phyloP scores from a whole-genome alignment of 139 green algal species.

The Limnomonas spitsbergensis region DNA sequence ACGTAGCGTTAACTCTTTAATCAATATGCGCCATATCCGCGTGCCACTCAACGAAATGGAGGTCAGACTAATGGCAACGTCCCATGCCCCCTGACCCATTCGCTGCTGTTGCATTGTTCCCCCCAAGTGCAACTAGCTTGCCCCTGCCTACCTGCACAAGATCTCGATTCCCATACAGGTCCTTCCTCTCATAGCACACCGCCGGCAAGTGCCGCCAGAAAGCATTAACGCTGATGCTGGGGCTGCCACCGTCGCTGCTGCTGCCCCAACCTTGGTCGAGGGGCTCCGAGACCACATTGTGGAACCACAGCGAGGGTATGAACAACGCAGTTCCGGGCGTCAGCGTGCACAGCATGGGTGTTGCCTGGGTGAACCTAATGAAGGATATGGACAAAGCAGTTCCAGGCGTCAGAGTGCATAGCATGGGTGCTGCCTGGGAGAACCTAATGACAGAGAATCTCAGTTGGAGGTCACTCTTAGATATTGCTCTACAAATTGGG shows the following conservation, averaged over 20 bases:
- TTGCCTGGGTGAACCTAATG: conserved; percentile 5
- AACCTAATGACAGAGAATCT: conserved; percentile 32
- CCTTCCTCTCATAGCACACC: conserved; percentile 49
- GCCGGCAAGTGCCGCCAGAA: conserved; percentile 47
- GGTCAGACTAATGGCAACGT: too few species aligned
- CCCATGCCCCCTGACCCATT: too few species aligned
- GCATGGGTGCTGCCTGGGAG: conserved; percentile 19
- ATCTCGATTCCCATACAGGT: conserved; percentile 67
- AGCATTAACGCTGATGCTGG: conserved; percentile 53
- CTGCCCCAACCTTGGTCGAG: background rate
- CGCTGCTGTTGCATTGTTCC: too few species aligned
- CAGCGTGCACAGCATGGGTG: conserved; percentile 39
- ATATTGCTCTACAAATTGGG: too few species aligned
- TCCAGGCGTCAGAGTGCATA: conserved; percentile 40
- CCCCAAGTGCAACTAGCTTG: background rate
- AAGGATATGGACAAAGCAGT: conserved; percentile 58
- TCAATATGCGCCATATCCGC: too few species aligned
- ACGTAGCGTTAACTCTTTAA: too few species aligned
- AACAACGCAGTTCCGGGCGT: conserved; percentile 52
- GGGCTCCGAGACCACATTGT: conserved; percentile 39
- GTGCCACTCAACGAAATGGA: too few species aligned
- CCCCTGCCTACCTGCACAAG: conserved; percentile 29
- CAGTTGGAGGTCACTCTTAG: background rate
- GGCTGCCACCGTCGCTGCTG: conserved; percentile 4
- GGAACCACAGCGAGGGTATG: conserved; percentile 62